These are phyloP conservation scores for Daldinia vernicosa DNA, from an alignment of 495 filamentous ascomycete species.

Conservation along the genomic window DNA sequence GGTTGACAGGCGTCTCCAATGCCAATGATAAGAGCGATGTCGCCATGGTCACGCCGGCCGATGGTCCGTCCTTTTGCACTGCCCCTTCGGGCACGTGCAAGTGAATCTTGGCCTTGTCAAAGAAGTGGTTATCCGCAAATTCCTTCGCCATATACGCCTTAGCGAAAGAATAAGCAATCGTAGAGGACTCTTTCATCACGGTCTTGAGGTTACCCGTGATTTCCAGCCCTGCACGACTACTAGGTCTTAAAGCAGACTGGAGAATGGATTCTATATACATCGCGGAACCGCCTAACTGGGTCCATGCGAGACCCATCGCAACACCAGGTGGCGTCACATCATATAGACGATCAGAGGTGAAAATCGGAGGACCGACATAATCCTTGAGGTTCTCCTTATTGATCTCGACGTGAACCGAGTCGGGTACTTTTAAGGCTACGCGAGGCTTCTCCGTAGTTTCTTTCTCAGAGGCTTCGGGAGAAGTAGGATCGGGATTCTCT, in stretches of 20 bases:
- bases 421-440: conserved; percentile 83
- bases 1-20: conserved; percentile 77
- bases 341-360: conserved; percentile 95
- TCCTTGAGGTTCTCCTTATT: conserved; percentile 92
- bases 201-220: conserved; percentile 93
- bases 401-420: conserved; percentile 86
- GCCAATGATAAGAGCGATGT: conserved; percentile 88
- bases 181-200: conserved; percentile 97
- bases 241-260: conserved; percentile 75
- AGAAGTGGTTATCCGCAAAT: conserved; percentile 91
- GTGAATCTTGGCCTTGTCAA: conserved; percentile 95
- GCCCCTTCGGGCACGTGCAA: conserved; percentile 98
- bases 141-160: conserved; percentile 85
- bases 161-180: conserved; percentile 95
- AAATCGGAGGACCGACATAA: conserved; percentile 95
- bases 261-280: conserved; percentile 98
- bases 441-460: conserved; percentile 72
- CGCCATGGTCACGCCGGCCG: conserved; percentile 97
- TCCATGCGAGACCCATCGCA: conserved; percentile 98
- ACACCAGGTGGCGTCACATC: conserved; percentile 96
- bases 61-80: conserved; percentile 83
- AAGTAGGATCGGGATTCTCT: conserved; percentile 31
- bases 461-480: conserved; percentile 42
- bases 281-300: conserved; percentile 94
- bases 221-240: conserved; percentile 79